Evolutionary conservation across 768 basidiomycete genomes (phyloP).

Genomic region (Lentinus tigrinus): DNA sequence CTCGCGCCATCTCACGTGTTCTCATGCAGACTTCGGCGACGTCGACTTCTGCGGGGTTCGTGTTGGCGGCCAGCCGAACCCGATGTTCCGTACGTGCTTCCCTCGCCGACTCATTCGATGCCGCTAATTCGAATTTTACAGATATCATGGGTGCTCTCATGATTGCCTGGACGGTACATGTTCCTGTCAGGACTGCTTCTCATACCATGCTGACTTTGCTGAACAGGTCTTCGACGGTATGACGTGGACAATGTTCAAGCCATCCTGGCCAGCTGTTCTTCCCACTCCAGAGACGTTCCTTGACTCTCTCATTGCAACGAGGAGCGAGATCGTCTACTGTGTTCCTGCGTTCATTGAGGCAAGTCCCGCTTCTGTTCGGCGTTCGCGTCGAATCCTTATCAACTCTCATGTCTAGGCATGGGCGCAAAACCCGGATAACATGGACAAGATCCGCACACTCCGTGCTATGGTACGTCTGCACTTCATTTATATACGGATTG

Average conservation of each 20-base stretch:
- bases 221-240: constrained; percentile 13
- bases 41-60: constrained; percentile 17
- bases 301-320: constrained; percentile 5
- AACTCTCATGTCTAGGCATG: constrained; percentile 15
- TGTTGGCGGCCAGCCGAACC: constrained; percentile 19
- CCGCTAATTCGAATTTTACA: background rate
- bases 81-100: constrained; percentile 24
- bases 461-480: background rate
- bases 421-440: constrained; percentile 12
- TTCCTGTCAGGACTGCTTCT: background rate
- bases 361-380: background rate
- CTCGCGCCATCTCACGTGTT: background rate
- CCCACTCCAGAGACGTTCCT: constrained; percentile 25
- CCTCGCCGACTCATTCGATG: background rate
- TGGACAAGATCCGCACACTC: constrained; percentile 11
- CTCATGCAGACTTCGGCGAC: constrained; percentile 10
- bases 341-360: constrained; percentile 32
- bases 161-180: constrained; percentile 4
- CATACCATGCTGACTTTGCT: background rate
- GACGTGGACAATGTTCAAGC: constrained; percentile 23
- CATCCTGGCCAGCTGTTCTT: constrained; percentile 19
- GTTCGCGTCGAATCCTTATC: background rate
- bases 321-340: constrained; percentile 6
- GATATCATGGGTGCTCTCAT: constrained; percentile 11
- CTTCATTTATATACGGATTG: too few relatives aligned